Base-by-base conservation (phyloP, 1,284 basidiomycete genomes). In the Microbotryum violaceum region DNA sequence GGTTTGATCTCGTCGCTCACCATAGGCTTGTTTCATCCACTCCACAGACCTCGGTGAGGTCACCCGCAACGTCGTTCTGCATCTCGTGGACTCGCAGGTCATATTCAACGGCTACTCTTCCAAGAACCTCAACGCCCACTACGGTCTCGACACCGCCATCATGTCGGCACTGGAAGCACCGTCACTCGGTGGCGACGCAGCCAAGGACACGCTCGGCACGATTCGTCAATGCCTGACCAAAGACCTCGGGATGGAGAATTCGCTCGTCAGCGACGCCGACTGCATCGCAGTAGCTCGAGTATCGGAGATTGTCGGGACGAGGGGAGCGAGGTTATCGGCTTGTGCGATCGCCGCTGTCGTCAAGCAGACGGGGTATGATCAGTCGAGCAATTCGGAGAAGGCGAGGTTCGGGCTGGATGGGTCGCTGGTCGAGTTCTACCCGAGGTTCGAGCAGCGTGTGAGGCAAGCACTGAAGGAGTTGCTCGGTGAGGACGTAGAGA, bases 81-180 rank as follows among this genome's bases (percentile, higher is more conserved):
- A 90, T 63, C 80, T 98, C 64, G 82, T 97, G 71, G 94, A 97
- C 74, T 83, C 75, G 52, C 75, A 77, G 27, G 66, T 79, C 21
- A 79, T 97, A 33, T 97, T 98, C 77, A 77, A 79, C 61, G 94
- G 96, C 4, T 84, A 82, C 70, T 85, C 86, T 1, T 87, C 88
- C 7, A 65, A 77, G 0, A 73, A 77, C 9, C 75, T 98, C 65
- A 97, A 97, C 78, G 83, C 80, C 44, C 92, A 96, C 71, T 97
- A 96, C 77, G 93, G 90, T 1, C 80, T 97, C 63, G 94, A 98
- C 76, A 90, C 93, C 0, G 88, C 90, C 37, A 82, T 94, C 63
- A 87, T 98, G 82, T 96, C 91, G 55, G 84, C 84, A 46, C 80
- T 97, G 58, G 92, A 97, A 71, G 60, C 65, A 12, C 51, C 65